Conservation (phyloP, 2,329 filamentous ascomycete species). For the Diaporthe sp. region DNA sequence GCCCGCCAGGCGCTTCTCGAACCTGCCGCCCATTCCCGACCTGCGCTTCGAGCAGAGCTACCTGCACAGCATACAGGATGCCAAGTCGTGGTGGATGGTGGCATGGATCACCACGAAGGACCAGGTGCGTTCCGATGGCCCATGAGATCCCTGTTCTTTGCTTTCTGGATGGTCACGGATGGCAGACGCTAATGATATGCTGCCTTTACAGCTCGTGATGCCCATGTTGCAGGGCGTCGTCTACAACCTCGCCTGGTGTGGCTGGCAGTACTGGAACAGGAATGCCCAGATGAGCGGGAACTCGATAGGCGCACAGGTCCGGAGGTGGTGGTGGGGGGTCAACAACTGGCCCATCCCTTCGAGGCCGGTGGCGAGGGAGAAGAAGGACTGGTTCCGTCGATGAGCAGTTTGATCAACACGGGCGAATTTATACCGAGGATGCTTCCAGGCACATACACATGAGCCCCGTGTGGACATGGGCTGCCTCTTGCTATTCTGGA, state of each 20-base stretch:
- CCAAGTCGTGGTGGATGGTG: conserved; percentile 84
- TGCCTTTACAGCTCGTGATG: conserved; percentile 77
- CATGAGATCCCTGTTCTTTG: conserved; percentile 9
- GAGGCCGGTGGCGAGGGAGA: conserved; percentile 39
- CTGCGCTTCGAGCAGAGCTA: conserved; percentile 99
- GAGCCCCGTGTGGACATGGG: background rate
- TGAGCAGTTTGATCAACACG: conserved; percentile 26
- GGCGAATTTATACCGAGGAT: background rate
- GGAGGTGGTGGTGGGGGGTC: conserved; percentile 95
- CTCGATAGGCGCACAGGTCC: conserved; percentile 80
- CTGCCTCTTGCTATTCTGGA: background rate
- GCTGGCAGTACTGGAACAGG: conserved; percentile 92
- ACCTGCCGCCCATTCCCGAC: conserved; percentile 81
- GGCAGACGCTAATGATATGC: background rate
- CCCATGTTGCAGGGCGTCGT: conserved; percentile 88
- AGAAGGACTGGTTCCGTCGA: conserved; percentile 38
- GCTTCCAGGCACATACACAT: background rate
- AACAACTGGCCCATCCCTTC: conserved; percentile 85
- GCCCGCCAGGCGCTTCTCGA: conserved; percentile 61
- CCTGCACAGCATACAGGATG: conserved; percentile 85
- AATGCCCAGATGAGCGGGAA: conserved; percentile 82
- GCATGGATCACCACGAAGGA: conserved; percentile 89
- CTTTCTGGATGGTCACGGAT: background rate
- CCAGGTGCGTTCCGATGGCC: conserved; percentile 72
- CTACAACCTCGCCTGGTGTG: conserved; percentile 88